phyloP scores from a whole-genome alignment of 2,329 filamentous ascomycete species.

The Torrubiellomyces zombiae region DNA sequence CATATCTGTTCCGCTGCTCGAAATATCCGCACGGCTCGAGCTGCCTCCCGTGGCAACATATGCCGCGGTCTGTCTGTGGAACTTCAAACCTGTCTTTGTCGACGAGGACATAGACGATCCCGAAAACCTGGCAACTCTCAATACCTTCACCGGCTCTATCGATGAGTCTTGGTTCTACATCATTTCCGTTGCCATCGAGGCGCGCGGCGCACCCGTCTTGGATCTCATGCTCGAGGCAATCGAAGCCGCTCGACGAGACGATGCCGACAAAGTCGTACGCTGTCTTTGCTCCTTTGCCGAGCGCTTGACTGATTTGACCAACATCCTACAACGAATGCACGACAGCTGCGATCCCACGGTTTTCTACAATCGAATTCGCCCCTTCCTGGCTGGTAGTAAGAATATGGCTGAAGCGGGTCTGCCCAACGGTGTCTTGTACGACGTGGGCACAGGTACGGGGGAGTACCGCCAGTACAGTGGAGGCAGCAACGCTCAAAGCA shows the following conservation, averaged over 20 bases:
- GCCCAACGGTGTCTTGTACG: constrained; percentile 74
- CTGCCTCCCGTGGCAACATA: constrained; percentile 89
- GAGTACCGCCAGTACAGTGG: constrained; percentile 75
- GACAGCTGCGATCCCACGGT: constrained; percentile 87
- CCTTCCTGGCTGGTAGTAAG: constrained; percentile 88
- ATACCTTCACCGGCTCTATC: constrained; percentile 82
- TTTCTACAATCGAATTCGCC: constrained; percentile 92
- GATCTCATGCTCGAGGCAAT: constrained; percentile 82
- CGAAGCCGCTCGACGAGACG: constrained; percentile 53
- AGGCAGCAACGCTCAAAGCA: constrained; percentile 93
- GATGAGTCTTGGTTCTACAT: constrained; percentile 99
- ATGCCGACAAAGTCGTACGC: constrained; percentile 54
- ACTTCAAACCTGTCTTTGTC: constrained; percentile 82
- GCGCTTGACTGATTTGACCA: constrained; percentile 68
- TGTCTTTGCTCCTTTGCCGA: constrained; percentile 75
- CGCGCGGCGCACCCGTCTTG: constrained; percentile 72
- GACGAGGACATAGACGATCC: constrained; percentile 69
- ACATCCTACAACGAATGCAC: constrained; percentile 74
- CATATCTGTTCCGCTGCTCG: constrained; percentile 67
- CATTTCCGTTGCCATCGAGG: constrained; percentile 88
- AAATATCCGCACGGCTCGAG: constrained; percentile 62
- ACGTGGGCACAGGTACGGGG: constrained; percentile 53
- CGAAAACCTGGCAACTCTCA: constrained; percentile 74
- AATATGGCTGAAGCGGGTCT: constrained; percentile 94
- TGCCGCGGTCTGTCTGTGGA: constrained; percentile 84